Percentiles rank a stretch among this genome's conserved stretches.
phyloP scores from a whole-genome alignment of 441 rosid species.

The Erodium moschatum region DNA sequence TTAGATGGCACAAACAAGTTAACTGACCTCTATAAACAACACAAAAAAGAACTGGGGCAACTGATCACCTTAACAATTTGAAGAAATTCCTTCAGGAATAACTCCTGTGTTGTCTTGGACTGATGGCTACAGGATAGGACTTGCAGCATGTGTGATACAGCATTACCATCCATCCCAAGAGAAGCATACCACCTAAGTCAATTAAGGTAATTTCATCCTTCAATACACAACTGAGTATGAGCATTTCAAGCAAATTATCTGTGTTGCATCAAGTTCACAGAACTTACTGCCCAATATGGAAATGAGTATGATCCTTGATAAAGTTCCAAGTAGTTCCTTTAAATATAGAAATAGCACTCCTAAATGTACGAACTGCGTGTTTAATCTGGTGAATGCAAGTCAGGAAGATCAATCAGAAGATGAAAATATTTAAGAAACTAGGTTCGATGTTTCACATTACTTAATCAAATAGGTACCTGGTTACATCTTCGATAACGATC shows the following conservation, averaged over 20 bases:
- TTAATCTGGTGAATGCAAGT: constrained; percentile 47
- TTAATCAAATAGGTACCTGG: constrained; percentile 52
- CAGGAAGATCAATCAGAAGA: constrained; percentile 21
- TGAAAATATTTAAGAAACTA: constrained; percentile 17
- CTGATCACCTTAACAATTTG: constrained; percentile 60
- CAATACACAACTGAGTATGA: constrained; percentile 11
- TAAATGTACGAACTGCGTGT: constrained; percentile 90
- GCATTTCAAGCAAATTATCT: constrained; percentile 18
- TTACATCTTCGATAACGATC: constrained; percentile 87
- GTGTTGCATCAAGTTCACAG: constrained; percentile 16
- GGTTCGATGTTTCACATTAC: constrained; percentile 14
- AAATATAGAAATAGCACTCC: constrained; percentile 78
- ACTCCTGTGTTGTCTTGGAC: constrained; percentile 82
- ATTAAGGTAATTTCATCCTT: constrained; percentile 18
- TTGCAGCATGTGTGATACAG: constrained; percentile 69
- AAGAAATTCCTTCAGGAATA: constrained; percentile 74
- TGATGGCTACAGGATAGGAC: constrained; percentile 81
- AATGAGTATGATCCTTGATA: constrained; percentile 92
- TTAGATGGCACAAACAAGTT: neutral
- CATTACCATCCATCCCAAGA: constrained; percentile 87
- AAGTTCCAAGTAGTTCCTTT: constrained; percentile 79
- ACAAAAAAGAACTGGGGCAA: constrained; percentile 9
- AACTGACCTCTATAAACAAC: constrained; percentile 19
- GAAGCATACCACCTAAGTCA: constrained; percentile 76
- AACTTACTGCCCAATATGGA: constrained; percentile 94